Conservation (phyloP, 1,284 basidiomycete genomes). For the Puccinia horiana region DNA sequence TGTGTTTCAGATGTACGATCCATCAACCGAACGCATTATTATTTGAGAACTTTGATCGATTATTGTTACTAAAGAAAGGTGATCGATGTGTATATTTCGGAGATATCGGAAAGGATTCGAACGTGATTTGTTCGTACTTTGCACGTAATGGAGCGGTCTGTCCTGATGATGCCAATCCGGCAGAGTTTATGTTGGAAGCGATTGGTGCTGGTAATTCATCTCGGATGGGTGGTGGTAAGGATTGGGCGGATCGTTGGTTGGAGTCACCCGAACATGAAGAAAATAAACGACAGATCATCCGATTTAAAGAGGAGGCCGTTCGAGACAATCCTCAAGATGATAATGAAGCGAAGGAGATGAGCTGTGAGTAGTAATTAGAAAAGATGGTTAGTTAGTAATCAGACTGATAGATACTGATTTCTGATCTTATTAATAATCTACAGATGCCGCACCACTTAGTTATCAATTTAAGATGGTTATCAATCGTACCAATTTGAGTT, state of each 20-base stretch:
- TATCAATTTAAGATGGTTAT: conserved; percentile 78
- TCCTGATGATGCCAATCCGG: conserved; percentile 63
- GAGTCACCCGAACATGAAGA: conserved; percentile 58
- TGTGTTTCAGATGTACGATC: conserved; percentile 58
- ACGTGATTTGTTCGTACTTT: conserved; percentile 64
- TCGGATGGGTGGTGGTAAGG: conserved; percentile 56
- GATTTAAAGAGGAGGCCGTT: conserved; percentile 61
- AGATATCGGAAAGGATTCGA: conserved; percentile 63
- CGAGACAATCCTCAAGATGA: conserved; percentile 58
- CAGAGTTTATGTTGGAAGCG: conserved; percentile 59
- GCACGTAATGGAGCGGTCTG: conserved; percentile 64
- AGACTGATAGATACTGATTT: neutral
- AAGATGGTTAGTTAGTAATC: neutral
- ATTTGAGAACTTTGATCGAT: conserved; percentile 66
- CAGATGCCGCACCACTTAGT: conserved; percentile 69
- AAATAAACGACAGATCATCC: conserved; percentile 59
- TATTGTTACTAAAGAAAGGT: conserved; percentile 63
- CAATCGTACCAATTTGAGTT: conserved; percentile 70
- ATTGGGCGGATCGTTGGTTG: conserved; percentile 59
- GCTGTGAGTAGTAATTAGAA: neutral
- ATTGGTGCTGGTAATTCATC: conserved; percentile 58
- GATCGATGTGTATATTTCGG: conserved; percentile 68
- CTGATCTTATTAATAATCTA: conserved; percentile 36
- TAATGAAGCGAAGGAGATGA: neutral
- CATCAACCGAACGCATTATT: conserved; percentile 67